Percentiles rank a stretch among this genome's conserved stretches.
Conservation (phyloP, 2,329 filamentous ascomycete genomes). For the Aureobasidium sp. region DNA sequence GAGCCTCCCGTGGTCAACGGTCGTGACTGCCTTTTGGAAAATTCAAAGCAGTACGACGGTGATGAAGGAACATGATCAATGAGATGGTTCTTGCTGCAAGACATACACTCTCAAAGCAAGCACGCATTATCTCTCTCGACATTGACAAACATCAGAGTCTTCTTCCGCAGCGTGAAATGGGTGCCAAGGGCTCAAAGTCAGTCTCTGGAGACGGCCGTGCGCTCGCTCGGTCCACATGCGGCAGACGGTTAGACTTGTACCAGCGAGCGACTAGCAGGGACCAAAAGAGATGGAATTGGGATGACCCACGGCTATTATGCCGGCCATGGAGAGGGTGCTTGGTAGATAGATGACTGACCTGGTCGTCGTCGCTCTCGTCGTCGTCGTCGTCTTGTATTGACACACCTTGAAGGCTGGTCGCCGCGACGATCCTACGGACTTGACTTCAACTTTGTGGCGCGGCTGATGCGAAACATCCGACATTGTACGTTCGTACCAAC, state of each 20-base stretch:
- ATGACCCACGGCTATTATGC: background rate
- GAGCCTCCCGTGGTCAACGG: background rate
- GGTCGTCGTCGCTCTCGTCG: background rate
- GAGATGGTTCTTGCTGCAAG: background rate
- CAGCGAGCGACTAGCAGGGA: background rate
- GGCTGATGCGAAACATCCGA: background rate
- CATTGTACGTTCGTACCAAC: background rate
- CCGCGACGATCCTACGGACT: background rate
- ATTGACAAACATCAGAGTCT: background rate
- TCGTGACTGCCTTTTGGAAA: background rate
- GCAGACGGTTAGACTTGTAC: constrained; percentile 12
- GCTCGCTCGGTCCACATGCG: background rate
- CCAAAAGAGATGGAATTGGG: background rate
- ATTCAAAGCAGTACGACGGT: background rate
- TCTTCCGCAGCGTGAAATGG: background rate
- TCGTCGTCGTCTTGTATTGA: background rate
- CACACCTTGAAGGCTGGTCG: background rate
- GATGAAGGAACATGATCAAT: too few species aligned
- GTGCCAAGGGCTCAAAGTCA: background rate
- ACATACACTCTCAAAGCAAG: too few species aligned
- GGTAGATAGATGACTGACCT: background rate
- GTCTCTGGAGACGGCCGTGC: background rate
- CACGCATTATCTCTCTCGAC: background rate
- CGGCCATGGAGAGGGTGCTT: background rate
- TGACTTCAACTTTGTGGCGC: background rate